These are phyloP conservation scores for Nitzschia inconspicua DNA, from an alignment of 108 stramenopile species.

Conservation along the genomic window DNA sequence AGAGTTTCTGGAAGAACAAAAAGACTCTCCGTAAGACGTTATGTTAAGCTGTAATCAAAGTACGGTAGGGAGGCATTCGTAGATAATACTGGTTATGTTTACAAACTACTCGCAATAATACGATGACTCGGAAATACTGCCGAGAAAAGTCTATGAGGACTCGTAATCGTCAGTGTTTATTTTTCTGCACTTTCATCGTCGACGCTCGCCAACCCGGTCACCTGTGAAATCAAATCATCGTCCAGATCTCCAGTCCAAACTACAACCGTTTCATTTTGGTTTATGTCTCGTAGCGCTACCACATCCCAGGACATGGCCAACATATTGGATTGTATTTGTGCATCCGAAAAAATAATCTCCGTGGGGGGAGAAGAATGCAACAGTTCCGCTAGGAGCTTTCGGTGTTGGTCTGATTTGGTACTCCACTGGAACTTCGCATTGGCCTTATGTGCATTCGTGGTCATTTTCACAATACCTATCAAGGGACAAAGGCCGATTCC, in stretches of 20 bases:
- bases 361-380: background rate
- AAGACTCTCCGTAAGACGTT: no score
- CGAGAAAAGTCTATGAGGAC: no score
- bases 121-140: no score
- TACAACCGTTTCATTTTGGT: conserved; percentile 8
- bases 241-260: background rate
- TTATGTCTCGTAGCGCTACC: background rate
- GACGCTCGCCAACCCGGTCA: no score
- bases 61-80: no score
- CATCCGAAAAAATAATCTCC: background rate
- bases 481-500: background rate
- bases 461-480: background rate
- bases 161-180: no score
- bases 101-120: no score
- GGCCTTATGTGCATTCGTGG: background rate
- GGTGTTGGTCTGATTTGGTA: background rate
- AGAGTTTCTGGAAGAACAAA: conserved; percentile 46
- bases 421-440: conserved; percentile 3
- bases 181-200: no score
- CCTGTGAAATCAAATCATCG: no score
- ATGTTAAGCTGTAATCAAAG: no score
- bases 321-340: conserved; percentile 4
- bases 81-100: no score
- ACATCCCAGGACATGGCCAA: conserved; percentile 8
- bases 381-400: background rate